Conservation (phyloP, 768 basidiomycete species). For the Boletus rubroflammeus region DNA sequence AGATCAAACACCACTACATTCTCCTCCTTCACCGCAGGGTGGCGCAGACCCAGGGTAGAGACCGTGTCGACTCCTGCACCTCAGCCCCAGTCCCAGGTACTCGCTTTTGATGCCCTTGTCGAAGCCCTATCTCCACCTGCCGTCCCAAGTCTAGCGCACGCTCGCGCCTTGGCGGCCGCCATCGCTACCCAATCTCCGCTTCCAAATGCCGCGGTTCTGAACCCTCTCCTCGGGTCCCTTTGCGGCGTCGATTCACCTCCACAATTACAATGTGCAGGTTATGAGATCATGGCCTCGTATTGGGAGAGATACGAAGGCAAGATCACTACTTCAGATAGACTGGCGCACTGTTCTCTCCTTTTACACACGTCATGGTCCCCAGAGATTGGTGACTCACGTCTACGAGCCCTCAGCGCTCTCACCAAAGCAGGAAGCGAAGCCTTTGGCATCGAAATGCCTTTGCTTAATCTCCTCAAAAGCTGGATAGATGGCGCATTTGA, state of each 20-base stretch:
- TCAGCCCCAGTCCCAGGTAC: slow-evolving; percentile 25
- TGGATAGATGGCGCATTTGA: slow-evolving; percentile 71
- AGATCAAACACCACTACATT: slow-evolving; percentile 44
- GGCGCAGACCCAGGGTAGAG: slow-evolving; percentile 36
- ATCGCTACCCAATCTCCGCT: slow-evolving; percentile 53
- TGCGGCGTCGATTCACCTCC: slow-evolving; percentile 53
- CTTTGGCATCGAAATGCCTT: slow-evolving; percentile 57
- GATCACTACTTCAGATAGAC: slow-evolving; percentile 53
- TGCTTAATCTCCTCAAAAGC: slow-evolving; percentile 52
- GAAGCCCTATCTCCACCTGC: slow-evolving; percentile 45
- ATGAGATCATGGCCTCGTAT: slow-evolving; percentile 68
- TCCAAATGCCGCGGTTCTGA: slow-evolving; percentile 50
- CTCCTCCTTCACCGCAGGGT: slow-evolving; percentile 33
- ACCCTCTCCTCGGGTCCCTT: slow-evolving; percentile 57
- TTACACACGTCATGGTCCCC: slow-evolving; percentile 49
- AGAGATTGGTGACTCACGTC: slow-evolving; percentile 71
- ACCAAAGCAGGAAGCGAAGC: slow-evolving; percentile 59
- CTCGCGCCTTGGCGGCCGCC: slow-evolving; percentile 52
- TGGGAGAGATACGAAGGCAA: slow-evolving; percentile 54
- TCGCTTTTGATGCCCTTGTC: slow-evolving; percentile 45
- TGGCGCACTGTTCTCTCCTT: slow-evolving; percentile 65
- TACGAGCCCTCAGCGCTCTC: slow-evolving; percentile 63
- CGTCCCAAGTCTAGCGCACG: slow-evolving; percentile 65
- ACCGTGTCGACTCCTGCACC: slow-evolving; percentile 25
- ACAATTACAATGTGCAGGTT: slow-evolving; percentile 63